Percentiles rank a stretch among this genome's conserved stretches.
Evolutionary conservation across 2,329 filamentous ascomycete species (phyloP).

Genomic region (Malbranchea cinnamomea): DNA sequence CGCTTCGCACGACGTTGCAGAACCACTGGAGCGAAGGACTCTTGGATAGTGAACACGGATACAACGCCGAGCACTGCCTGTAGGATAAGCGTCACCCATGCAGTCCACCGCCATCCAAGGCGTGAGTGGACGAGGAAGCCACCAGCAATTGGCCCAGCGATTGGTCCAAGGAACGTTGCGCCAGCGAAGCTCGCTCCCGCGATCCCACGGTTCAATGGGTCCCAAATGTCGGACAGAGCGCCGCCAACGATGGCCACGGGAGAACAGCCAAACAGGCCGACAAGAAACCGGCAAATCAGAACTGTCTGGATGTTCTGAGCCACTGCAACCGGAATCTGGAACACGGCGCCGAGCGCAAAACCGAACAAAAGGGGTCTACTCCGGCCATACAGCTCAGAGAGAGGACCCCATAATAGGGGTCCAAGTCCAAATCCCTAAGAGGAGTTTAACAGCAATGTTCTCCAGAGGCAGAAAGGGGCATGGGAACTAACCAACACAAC

Average conservation of each 20-base stretch:
- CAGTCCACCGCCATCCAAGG: conserved; percentile 44
- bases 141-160: conserved; percentile 35
- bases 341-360: conserved; percentile 35
- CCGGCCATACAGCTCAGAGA: conserved; percentile 37
- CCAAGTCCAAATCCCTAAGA: conserved; percentile 25
- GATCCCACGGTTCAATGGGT: conserved; percentile 32
- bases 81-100: conserved; percentile 40
- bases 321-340: conserved; percentile 41
- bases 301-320: conserved; percentile 40
- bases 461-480: too few species aligned
- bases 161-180: conserved; percentile 36
- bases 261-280: conserved; percentile 37
- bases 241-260: conserved; percentile 38
- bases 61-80: conserved; percentile 26
- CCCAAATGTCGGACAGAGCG: conserved; percentile 34
- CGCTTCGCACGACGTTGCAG: conserved; percentile 33
- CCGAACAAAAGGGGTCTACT: conserved; percentile 35
- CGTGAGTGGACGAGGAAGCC: conserved; percentile 34
- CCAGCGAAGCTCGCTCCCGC: conserved; percentile 31
- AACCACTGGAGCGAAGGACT: conserved; percentile 36
- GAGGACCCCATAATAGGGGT: conserved; percentile 28
- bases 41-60: conserved; percentile 34
- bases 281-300: conserved; percentile 39
- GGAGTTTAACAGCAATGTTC: too few species aligned
- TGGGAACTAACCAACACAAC: conserved; percentile 25